Percentiles rank a stretch among this genome's conserved stretches.
These are phyloP conservation scores for Rubus parviflorus DNA, from an alignment of 306 rosid genomes.

Conservation along the genomic window DNA sequence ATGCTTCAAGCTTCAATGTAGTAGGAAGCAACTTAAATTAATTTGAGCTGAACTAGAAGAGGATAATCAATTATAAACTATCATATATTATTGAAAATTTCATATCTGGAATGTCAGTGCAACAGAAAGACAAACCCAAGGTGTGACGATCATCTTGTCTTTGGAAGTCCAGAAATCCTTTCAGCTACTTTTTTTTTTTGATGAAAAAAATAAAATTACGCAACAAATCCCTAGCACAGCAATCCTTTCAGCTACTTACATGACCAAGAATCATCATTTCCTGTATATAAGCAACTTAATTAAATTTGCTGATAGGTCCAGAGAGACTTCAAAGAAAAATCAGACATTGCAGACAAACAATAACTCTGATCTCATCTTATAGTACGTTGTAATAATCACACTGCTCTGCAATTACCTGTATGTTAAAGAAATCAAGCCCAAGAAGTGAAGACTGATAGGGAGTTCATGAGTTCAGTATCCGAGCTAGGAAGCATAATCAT, in stretches of 20 bases:
- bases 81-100: too few species aligned
- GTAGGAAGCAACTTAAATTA: too few species aligned
- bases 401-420: background rate
- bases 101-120: too few species aligned
- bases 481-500: background rate
- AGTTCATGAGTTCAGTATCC: background rate
- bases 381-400: too few species aligned
- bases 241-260: background rate
- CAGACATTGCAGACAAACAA: too few species aligned
- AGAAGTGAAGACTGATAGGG: background rate
- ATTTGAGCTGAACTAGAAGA: background rate
- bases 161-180: background rate
- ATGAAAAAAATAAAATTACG: too few species aligned
- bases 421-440: background rate
- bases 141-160: background rate
- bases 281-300: background rate
- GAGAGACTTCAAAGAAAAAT: background rate
- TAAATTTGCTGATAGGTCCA: background rate
- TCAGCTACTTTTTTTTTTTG: too few species aligned
- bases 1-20: background rate
- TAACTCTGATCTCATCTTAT: too few species aligned
- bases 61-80: too few species aligned
- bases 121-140: background rate
- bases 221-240: too few species aligned
- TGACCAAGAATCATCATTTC: background rate